Conservation (phyloP, 371 early-diverging fungal species). For the Apophysomyces ossiformis region DNA sequence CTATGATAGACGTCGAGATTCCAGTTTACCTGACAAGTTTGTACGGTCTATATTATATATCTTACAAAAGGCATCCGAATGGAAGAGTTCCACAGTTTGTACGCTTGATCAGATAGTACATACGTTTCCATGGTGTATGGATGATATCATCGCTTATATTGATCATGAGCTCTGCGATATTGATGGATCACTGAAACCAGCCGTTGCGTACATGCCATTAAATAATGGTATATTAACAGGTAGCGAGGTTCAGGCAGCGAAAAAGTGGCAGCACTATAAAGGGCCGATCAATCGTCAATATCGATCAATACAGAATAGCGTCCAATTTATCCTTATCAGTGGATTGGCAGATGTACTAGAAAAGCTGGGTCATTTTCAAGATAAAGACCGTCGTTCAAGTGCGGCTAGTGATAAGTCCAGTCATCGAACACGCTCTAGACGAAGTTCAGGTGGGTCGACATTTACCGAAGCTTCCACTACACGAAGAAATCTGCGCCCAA, state of each 20-base stretch:
- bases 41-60: constrained; percentile 59
- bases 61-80: constrained; percentile 53
- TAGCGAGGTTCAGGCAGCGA: background rate
- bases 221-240: constrained; percentile 22
- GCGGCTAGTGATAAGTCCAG: constrained; percentile 48
- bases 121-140: constrained; percentile 52
- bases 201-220: constrained; percentile 40
- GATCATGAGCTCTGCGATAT: constrained; percentile 42
- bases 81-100: constrained; percentile 65
- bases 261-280: constrained; percentile 43
- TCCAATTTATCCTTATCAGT: constrained; percentile 60
- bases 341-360: constrained; percentile 62
- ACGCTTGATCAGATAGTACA: constrained; percentile 42
- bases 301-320: constrained; percentile 38
- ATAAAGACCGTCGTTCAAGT: constrained; percentile 44
- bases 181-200: constrained; percentile 36
- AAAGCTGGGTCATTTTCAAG: constrained; percentile 38
- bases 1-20: constrained; percentile 29
- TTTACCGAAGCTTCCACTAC: background rate
- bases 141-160: constrained; percentile 43
- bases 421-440: constrained; percentile 29
- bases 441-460: constrained; percentile 29
- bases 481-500: constrained; percentile 12
- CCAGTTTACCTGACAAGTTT: constrained; percentile 53
- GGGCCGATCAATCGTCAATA: constrained; percentile 28